Percentiles rank a stretch among this genome's conserved stretches.
These are phyloP conservation scores for Royoungia palumana DNA, from an alignment of 768 basidiomycete species.

Conservation along the genomic window DNA sequence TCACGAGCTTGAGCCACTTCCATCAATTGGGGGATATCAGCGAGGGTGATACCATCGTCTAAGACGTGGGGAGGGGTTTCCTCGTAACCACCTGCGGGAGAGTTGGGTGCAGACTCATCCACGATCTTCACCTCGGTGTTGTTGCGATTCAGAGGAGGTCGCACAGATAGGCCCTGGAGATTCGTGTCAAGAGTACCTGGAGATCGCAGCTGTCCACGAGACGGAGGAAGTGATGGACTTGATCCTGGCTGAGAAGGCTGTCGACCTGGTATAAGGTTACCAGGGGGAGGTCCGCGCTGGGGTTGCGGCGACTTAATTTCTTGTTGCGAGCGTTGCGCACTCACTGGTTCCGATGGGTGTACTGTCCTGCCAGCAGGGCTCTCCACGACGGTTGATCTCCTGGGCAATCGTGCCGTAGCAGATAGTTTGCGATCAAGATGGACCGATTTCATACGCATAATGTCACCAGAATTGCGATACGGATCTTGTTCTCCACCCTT, in stretches of 20 bases:
- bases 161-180: constrained; percentile 43
- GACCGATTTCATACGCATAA: constrained; percentile 92
- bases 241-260: constrained; percentile 34
- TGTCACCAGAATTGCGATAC: constrained; percentile 84
- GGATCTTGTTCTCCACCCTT: constrained; percentile 56
- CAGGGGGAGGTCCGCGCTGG: constrained; percentile 37
- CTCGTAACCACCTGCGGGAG: constrained; percentile 54
- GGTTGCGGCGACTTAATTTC: constrained; percentile 38
- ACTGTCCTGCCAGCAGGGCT: constrained; percentile 87
- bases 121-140: constrained; percentile 89
- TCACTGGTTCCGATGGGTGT: constrained; percentile 61
- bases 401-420: constrained; percentile 86
- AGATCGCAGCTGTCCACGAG: constrained; percentile 40
- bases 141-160: constrained; percentile 70
- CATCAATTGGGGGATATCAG: constrained; percentile 91
- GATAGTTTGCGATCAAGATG: constrained; percentile 95
- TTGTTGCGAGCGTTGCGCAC: constrained; percentile 46
- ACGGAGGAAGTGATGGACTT: constrained; percentile 32
- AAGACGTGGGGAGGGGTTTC: constrained; percentile 38
- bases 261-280: constrained; percentile 34
- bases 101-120: constrained; percentile 73
- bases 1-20: constrained; percentile 89
- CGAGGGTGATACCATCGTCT: constrained; percentile 87
- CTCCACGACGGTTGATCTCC: constrained; percentile 93
- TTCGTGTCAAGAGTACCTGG: constrained; percentile 36